phyloP scores from a whole-genome alignment of 306 rosid species.

The Pachyrhizus erosus region DNA sequence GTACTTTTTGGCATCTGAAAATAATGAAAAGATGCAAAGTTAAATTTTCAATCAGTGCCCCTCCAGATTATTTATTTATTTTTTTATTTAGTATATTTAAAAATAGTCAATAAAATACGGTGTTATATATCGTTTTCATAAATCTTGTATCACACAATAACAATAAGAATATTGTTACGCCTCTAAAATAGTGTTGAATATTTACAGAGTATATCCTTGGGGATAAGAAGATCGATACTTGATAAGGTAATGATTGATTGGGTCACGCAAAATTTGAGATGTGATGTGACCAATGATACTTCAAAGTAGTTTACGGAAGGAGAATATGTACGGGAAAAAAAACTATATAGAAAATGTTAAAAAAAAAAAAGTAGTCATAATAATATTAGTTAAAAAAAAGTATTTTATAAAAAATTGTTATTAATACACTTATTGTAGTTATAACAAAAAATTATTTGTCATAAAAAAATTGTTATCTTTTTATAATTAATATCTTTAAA shows the following conservation, averaged over 20 bases:
- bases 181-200: not conserved
- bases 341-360: not conserved
- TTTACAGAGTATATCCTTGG: not conserved
- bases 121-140: too few relatives aligned
- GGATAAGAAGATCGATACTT: not conserved
- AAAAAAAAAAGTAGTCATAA: too few relatives aligned
- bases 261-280: not conserved
- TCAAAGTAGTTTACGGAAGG: not conserved
- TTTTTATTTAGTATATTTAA: not conserved
- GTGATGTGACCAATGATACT: not conserved
- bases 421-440: not conserved
- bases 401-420: too few relatives aligned
- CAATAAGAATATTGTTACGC: not conserved
- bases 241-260: slow-evolving; percentile 15
- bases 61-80: too few relatives aligned
- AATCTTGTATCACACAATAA: not conserved
- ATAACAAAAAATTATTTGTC: too few relatives aligned
- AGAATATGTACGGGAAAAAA: not conserved
- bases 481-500: not conserved
- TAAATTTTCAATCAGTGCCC: not conserved
- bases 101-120: not conserved
- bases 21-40: not conserved
- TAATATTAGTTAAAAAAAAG: not conserved
- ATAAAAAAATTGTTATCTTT: too few relatives aligned
- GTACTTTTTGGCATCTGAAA: not conserved